phyloP scores from a whole-genome alignment of 1,284 basidiomycete species.

The Ustilago cynodontis region DNA sequence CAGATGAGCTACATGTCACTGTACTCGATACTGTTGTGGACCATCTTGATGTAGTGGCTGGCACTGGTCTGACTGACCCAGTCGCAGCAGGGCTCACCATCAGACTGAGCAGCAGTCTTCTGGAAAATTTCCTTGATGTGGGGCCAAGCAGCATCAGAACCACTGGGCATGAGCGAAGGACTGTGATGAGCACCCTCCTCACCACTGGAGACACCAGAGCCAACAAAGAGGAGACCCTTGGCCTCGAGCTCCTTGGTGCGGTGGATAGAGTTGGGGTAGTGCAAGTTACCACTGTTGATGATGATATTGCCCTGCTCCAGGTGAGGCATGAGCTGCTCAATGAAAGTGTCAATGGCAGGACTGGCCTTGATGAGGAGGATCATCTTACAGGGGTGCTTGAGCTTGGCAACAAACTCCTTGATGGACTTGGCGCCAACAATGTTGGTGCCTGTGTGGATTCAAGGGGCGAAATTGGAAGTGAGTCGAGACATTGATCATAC shows the following conservation, averaged over 20 bases:
- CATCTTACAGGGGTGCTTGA: too few relatives aligned
- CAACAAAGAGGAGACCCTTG: conserved; percentile 95
- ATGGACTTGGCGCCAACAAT: conserved; percentile 94
- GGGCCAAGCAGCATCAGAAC: conserved; percentile 93
- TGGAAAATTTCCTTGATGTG: too few relatives aligned
- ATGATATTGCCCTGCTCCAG: conserved; percentile 85
- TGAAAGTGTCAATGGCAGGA: too few relatives aligned
- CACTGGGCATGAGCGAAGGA: conserved; percentile 99
- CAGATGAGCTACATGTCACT: too few relatives aligned
- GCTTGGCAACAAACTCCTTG: too few relatives aligned
- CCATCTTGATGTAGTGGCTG: conserved; percentile 98
- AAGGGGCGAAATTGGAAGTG: not conserved
- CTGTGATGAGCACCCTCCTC: conserved; percentile 98
- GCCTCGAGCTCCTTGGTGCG: conserved; percentile 91
- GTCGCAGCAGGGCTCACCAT: too few relatives aligned
- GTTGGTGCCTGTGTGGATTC: conserved; percentile 78
- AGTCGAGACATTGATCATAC: not conserved
- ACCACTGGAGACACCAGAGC: too few relatives aligned
- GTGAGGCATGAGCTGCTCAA: conserved; percentile 74
- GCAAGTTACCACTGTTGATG: conserved; percentile 99
- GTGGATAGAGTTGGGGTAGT: conserved; percentile 98
- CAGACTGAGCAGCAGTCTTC: too few relatives aligned
- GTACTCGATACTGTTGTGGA: conserved; percentile 92
- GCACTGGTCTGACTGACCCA: conserved; percentile 96
- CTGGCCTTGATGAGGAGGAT: too few relatives aligned